Percentiles rank a stretch among this genome's conserved stretches.
Conservation (phyloP, 169 alveolate species). For the Eimeria mitis region DNA sequence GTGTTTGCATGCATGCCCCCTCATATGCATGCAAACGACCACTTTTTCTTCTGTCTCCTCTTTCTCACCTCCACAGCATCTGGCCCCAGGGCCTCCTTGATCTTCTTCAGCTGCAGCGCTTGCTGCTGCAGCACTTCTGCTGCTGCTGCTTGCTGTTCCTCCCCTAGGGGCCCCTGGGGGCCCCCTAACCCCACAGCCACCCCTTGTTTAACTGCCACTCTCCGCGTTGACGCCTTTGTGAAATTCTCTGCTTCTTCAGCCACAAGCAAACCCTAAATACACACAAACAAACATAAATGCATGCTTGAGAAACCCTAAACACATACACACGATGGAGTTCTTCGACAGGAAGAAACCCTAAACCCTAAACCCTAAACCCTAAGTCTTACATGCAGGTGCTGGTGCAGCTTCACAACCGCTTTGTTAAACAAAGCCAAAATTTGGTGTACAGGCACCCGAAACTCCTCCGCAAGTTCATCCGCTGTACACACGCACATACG, state of each 20-base stretch:
- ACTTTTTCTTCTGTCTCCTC: background rate
- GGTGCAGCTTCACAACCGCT: constrained; percentile 62
- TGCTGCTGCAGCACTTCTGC: constrained; percentile 67
- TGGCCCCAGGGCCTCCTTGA: constrained; percentile 56
- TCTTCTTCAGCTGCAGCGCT: constrained; percentile 51
- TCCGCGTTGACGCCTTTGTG: background rate
- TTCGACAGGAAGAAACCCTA: too few species aligned
- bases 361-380: constrained; percentile 3
- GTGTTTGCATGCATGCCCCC: too few species aligned
- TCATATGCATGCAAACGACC: too few species aligned
- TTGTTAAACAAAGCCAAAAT: constrained; percentile 85
- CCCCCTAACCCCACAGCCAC: constrained; percentile 40
- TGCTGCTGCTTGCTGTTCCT: constrained; percentile 79
- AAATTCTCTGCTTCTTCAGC: constrained; percentile 26
- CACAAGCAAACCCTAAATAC: constrained; percentile 30
- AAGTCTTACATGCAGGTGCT: constrained; percentile 64
- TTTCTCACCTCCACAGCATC: constrained; percentile 78
- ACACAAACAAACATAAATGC: background rate
- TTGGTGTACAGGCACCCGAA: constrained; percentile 84
- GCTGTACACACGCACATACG: constrained; percentile 21
- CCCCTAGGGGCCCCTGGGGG: constrained; percentile 45
- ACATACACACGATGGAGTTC: too few species aligned
- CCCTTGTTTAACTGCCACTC: constrained; percentile 61
- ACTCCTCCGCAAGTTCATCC: constrained; percentile 79
- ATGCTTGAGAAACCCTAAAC: too few species aligned